These are phyloP conservation scores for Fusarium brevicatenulatum DNA, from an alignment of 2,329 filamentous ascomycete species.

Conservation along the genomic window DNA sequence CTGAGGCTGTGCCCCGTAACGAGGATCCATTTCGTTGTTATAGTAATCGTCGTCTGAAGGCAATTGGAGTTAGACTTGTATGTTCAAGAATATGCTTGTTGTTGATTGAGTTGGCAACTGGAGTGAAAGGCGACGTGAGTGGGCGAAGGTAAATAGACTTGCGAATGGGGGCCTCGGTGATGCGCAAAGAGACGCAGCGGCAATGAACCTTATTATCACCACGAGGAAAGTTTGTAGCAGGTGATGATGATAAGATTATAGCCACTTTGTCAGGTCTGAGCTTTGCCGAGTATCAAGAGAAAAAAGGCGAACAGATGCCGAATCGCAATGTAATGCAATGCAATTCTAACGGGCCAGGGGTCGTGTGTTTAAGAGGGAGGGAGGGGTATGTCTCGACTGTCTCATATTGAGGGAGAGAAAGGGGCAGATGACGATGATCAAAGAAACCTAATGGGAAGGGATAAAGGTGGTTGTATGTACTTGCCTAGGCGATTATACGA, in stretches of 20 bases:
- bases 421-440: slow-evolving; percentile 34
- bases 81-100: slow-evolving; percentile 5
- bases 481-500: slow-evolving; percentile 79
- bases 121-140: slow-evolving; percentile 3
- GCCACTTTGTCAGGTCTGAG: background rate
- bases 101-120: slow-evolving; percentile 13
- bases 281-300: background rate
- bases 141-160: slow-evolving; percentile 9
- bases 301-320: background rate
- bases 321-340: slow-evolving; percentile 22
- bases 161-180: slow-evolving; percentile 28
- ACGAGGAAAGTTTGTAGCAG: background rate
- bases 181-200: slow-evolving; percentile 24
- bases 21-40: slow-evolving; percentile 65
- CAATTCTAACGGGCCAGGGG: slow-evolving; percentile 28
- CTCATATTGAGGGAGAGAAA: slow-evolving; percentile 33
- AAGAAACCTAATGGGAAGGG: slow-evolving; percentile 4
- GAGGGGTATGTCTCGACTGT: slow-evolving; percentile 39
- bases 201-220: slow-evolving; percentile 15
- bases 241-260: background rate
- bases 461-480: slow-evolving; percentile 51
- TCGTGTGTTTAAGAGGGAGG: slow-evolving; percentile 22
- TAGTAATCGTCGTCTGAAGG: slow-evolving; percentile 68
- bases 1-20: slow-evolving; percentile 33
- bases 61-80: slow-evolving; percentile 35